Base-by-base conservation (phyloP, 2,329 filamentous ascomycete genomes). In the Alternaria ventricosa region DNA sequence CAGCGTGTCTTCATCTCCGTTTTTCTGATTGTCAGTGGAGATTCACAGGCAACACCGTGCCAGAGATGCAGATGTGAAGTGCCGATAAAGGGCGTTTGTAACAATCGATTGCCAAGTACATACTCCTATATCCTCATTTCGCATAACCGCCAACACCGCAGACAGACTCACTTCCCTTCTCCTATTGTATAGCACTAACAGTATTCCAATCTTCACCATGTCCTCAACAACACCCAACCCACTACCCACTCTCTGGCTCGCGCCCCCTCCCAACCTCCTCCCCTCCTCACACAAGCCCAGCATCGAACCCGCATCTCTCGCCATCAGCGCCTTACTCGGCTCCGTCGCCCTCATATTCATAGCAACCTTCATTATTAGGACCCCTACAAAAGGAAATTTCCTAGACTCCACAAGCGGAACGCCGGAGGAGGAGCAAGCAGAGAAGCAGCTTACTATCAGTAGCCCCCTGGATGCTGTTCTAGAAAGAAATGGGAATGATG, bases 251-350 rank as follows among this genome's bases (percentile, higher is more conserved):
- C 45, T 60, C 12, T 63, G 56, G 46, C 60, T 66, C 10, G 36
- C 30, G 3, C 45, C 60, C 20, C 65, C 65, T 25, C 25, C 46
- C 30, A n/a, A 4, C 9, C 51, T 66, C 25, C 20, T 44, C 10
- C 30, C 50, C 18, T 55, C 60, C 12, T n/a, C 18, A 11, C 43
- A 57, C 30, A 12, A 44, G 1, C 25, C 36, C 12, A 15, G 22
- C 5, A 28, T 57, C n/a, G 43, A 56, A 15, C 53, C 65, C 4
- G 46, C 43, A 10, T 57, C 63, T 41, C 54, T 64, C 20, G 47
- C 62, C 22, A 41, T 64, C 22, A 63, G 65, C 46, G 55, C 55
- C 20, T 53, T 55, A 22, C 18, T 65, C 8, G 44, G 30, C 4
- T 49, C 18, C 55, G n/a, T 67, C 20, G 25, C 57, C 5, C 8